phyloP scores from a whole-genome alignment of 148 eudicot species.

The Fagopyrum homotropicum region DNA sequence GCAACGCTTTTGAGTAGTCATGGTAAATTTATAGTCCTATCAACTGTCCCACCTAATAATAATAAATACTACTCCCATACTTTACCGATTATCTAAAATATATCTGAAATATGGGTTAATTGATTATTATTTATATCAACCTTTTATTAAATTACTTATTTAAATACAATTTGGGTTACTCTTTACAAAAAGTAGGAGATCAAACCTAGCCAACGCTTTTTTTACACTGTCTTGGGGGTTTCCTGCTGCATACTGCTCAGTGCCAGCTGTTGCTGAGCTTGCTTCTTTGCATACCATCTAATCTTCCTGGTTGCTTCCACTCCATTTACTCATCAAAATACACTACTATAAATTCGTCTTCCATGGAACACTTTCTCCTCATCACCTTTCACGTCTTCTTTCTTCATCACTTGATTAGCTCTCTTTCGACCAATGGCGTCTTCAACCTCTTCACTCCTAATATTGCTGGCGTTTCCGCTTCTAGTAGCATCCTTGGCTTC shows the following conservation, averaged over 20 bases:
- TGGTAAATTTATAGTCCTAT: background rate
- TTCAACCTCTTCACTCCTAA: background rate
- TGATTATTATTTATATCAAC: too few species aligned
- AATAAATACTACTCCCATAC: background rate
- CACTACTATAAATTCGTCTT: background rate
- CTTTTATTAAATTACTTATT: too few species aligned
- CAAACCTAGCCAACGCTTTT: too few species aligned
- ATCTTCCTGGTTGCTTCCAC: background rate
- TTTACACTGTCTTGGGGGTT: too few species aligned
- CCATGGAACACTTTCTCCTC: background rate
- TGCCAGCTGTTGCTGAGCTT: too few species aligned
- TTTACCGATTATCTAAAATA: too few species aligned
- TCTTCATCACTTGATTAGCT: background rate
- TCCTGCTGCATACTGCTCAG: too few species aligned
- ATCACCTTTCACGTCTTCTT: background rate
- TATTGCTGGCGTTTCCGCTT: background rate
- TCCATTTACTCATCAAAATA: background rate
- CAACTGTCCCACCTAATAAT: background rate
- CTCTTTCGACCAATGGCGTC: background rate
- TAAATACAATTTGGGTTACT: too few species aligned
- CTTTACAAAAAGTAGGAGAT: too few species aligned
- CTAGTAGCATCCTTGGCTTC: background rate
- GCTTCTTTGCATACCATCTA: too few species aligned
- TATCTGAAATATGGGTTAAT: too few species aligned
- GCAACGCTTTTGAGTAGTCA: background rate